These are phyloP conservation scores for Colletotrichum musicola DNA, from an alignment of 2,329 filamentous ascomycete genomes.

Conservation along the genomic window DNA sequence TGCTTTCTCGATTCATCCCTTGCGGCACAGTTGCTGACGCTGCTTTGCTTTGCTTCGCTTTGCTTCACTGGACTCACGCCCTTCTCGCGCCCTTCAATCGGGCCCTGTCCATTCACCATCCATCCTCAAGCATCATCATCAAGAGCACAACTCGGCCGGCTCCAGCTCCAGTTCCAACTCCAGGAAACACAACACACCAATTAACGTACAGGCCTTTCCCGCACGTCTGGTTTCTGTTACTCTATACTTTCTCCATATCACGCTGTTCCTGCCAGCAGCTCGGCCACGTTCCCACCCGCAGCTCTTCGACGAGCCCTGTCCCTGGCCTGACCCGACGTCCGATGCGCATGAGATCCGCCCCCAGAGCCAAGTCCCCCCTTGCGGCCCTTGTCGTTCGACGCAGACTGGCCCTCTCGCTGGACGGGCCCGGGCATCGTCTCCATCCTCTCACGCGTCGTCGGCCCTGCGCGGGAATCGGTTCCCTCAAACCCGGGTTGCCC, in stretches of 20 bases:
- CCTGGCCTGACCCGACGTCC: conserved; percentile 36
- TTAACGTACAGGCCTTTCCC: conserved; percentile 9
- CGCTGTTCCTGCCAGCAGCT: conserved; percentile 29
- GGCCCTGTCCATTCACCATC: conserved; percentile 4
- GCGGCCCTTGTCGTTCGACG: conserved; percentile 23
- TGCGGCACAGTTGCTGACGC: conserved; percentile 1
- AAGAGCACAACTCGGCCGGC: conserved; percentile 4
- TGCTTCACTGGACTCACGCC: conserved; percentile 27
- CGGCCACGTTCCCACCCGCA: conserved; percentile 30
- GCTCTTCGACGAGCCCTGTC: conserved; percentile 31
- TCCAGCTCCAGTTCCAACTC: neutral
- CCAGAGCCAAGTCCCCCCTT: conserved; percentile 37
- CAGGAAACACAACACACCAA: conserved; percentile 25
- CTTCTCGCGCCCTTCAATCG: conserved; percentile 18
- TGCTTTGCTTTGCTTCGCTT: too few species aligned
- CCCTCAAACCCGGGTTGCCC: conserved; percentile 27
- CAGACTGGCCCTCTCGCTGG: conserved; percentile 32
- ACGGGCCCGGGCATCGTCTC: conserved; percentile 30
- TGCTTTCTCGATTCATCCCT: neutral
- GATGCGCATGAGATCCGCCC: conserved; percentile 38
- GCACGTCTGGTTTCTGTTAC: conserved; percentile 31
- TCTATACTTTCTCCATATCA: conserved; percentile 35
- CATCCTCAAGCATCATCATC: conserved; percentile 5
- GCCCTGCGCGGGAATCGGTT: conserved; percentile 28
- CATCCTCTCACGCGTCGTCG: conserved; percentile 32